A percentile compares a stretch with the other conserved stretches of the same genome.
These are phyloP conservation scores for Botrytis cinerea DNA, from an alignment of 2,329 filamentous ascomycete species.

Conservation along the genomic window DNA sequence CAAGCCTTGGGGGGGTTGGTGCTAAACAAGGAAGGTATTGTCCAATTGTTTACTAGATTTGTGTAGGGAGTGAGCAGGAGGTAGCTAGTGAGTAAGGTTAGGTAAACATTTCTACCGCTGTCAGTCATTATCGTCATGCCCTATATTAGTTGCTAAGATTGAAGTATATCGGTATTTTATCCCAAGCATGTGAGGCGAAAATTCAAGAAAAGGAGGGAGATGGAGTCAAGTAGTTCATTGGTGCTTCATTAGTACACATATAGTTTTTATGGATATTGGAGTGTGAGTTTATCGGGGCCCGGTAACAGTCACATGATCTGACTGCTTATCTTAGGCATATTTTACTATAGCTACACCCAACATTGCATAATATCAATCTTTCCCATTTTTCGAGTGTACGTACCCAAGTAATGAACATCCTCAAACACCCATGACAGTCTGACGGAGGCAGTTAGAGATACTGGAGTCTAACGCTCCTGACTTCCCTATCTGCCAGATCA, in stretches of 20 bases:
- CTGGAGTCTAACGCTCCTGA: background rate
- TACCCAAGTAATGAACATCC: background rate
- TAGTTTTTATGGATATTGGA: background rate
- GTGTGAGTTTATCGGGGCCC: background rate
- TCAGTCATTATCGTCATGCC: background rate
- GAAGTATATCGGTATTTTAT: background rate
- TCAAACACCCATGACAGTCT: background rate
- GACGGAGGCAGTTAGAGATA: background rate
- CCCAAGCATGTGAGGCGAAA: background rate
- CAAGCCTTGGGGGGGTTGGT: background rate
- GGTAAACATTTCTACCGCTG: background rate
- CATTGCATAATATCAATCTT: background rate
- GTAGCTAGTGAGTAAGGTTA: too few relatives aligned
- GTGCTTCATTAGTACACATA: background rate
- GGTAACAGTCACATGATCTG: background rate
- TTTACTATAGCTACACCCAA: background rate
- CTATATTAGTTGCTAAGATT: background rate
- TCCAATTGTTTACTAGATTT: background rate
- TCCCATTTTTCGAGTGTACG: background rate
- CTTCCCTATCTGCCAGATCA: background rate
- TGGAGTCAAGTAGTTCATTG: background rate
- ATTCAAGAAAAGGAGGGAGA: background rate
- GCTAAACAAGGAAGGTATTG: background rate
- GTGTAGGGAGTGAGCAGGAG: too few relatives aligned
- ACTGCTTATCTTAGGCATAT: background rate